These are phyloP conservation scores for Aureobasidium uvarum DNA, from an alignment of 2,329 filamentous ascomycete genomes.

Conservation along the genomic window DNA sequence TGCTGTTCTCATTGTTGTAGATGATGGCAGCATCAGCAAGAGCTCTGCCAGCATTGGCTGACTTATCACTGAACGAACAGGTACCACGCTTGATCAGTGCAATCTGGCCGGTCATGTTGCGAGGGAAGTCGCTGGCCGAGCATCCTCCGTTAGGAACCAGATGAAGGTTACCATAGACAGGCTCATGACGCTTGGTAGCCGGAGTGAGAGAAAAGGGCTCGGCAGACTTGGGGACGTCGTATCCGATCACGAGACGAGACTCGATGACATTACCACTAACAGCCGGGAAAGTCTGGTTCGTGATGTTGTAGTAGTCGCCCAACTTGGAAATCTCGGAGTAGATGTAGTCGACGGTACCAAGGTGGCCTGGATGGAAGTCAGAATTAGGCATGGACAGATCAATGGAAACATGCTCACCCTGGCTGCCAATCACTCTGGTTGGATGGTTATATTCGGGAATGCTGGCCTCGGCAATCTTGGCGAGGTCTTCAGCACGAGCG, in stretches of 20 bases:
- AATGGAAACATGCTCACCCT: slow-evolving; percentile 46
- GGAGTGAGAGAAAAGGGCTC: slow-evolving; percentile 50
- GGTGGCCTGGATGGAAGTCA: slow-evolving; percentile 25
- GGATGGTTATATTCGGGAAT: slow-evolving; percentile 64
- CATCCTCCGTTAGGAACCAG: slow-evolving; percentile 64
- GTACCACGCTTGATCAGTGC: slow-evolving; percentile 68
- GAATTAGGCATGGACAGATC: not conserved
- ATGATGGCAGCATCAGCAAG: slow-evolving; percentile 70
- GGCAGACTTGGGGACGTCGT: slow-evolving; percentile 59
- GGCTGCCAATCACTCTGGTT: slow-evolving; percentile 67
- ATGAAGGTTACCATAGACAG: slow-evolving; percentile 48
- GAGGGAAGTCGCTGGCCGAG: slow-evolving; percentile 61
- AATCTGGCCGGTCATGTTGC: slow-evolving; percentile 59
- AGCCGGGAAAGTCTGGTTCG: slow-evolving; percentile 46
- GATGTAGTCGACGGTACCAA: slow-evolving; percentile 36
- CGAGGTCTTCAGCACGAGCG: slow-evolving; percentile 60
- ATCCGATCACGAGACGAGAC: slow-evolving; percentile 51
- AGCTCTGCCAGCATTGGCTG: slow-evolving; percentile 63
- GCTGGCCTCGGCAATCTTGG: slow-evolving; percentile 59
- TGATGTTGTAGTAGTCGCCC: slow-evolving; percentile 61
- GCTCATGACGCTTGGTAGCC: slow-evolving; percentile 31
- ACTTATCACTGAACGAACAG: slow-evolving; percentile 72
- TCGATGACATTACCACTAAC: slow-evolving; percentile 36
- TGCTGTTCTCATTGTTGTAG: slow-evolving; percentile 65
- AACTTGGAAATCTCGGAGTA: slow-evolving; percentile 44